Evolutionary conservation across 441 rosid species (phyloP), one percentile per base, ranked within the genome.

Genomic region (Breynia disticha): DNA sequence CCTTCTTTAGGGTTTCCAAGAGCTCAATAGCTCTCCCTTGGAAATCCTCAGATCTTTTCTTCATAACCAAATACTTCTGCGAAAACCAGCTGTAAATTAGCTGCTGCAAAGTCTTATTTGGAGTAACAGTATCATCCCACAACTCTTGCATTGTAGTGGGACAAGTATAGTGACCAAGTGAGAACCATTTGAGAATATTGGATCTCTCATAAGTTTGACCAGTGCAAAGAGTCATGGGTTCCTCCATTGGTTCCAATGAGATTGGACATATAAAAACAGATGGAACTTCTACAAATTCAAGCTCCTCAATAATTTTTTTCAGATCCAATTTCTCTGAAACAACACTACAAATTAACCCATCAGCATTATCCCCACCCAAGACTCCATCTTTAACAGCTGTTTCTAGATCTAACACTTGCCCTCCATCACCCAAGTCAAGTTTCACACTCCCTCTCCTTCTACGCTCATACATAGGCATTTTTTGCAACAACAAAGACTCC

Each of bases 91-190:
- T 79, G 61, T 63, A 61, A 71, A 87, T 90, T 57, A 90, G 69
- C 64, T 87, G 95, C 66, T 81, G 78, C 12, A 90, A 79, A 19
- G 96, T 90, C 51, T 62, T 82, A 46, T 90, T 90, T 3, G 98
- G 98, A 13, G 93, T 90, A 14, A 90, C 70, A 0, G 86, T 59
- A 45, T 83, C 79, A 50, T 90, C 98, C 98, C 98, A 90, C 8
- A 90, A 88, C 78, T 85, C 98, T 28, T 90, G 98, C 98, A 90
- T 90, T 47, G 96, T 90, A 1, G 98, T 87, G 42, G 98, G 98
- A 67, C 98, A 90, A 63, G 87, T 85, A 59, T 66, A 76, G 61
- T 75, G 93, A n/a, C 96, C 91, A 37, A 87, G 54, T 56, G 73
- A 71, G 57, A 90, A 80, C 97, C 97, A 90, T 70, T 72, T 90